These are phyloP conservation scores for Colletotrichum magnum DNA, from an alignment of 2,329 filamentous ascomycete species.

Conservation along the genomic window DNA sequence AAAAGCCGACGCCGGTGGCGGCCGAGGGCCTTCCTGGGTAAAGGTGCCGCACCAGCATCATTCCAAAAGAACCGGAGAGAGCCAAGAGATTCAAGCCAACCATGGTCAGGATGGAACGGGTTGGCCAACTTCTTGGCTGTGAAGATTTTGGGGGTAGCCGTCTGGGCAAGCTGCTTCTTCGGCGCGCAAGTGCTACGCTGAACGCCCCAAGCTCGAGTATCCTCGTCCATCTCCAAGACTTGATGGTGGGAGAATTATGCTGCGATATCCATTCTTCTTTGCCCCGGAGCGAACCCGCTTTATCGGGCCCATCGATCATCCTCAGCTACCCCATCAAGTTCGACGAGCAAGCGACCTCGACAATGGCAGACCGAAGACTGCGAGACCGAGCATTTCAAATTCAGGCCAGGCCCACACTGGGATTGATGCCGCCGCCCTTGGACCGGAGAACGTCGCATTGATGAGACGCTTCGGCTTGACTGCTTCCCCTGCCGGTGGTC, in stretches of 20 bases:
- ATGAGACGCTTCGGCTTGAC: neutral
- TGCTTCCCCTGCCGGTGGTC: neutral
- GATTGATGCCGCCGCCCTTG: neutral
- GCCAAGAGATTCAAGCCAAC: neutral
- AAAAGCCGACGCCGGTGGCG: no score
- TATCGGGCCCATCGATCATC: slow-evolving; percentile 24
- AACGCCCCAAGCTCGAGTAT: slow-evolving; percentile 1
- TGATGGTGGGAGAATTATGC: slow-evolving; percentile 2
- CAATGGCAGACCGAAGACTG: neutral
- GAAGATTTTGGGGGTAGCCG: slow-evolving; percentile 10
- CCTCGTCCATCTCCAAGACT: neutral
- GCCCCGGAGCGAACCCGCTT: neutral
- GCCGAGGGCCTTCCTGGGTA: no score
- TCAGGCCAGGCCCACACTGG: neutral
- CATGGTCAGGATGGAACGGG: neutral
- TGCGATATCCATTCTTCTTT: slow-evolving; percentile 10
- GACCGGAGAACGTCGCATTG: neutral
- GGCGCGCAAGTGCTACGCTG: neutral
- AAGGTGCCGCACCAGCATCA: no score
- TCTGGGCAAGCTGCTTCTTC: slow-evolving; percentile 1
- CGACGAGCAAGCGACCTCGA: neutral
- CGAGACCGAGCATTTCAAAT: neutral
- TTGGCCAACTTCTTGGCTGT: slow-evolving; percentile 4
- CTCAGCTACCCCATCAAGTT: neutral
- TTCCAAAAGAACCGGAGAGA: neutral